These are phyloP conservation scores for Scheffersomyces lignosus DNA, from an alignment of 805 yeast species.

Conservation along the genomic window DNA sequence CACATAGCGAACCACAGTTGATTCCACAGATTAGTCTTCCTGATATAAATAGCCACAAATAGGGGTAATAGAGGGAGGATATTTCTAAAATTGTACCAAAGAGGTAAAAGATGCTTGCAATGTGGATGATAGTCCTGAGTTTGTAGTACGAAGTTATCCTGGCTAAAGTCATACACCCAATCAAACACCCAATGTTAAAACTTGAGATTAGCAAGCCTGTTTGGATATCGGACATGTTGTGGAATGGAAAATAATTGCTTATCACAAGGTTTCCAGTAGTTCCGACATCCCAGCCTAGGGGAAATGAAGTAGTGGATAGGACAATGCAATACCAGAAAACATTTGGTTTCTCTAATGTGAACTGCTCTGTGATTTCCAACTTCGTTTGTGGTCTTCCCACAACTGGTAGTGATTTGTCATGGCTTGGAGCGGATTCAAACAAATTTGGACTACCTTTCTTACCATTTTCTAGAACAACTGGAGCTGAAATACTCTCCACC, in stretches of 20 bases:
- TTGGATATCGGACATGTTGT: slow-evolving; percentile 8
- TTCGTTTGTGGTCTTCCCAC: too few relatives aligned
- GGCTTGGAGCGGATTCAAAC: too few relatives aligned
- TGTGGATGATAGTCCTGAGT: slow-evolving; percentile 11
- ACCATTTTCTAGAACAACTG: too few relatives aligned
- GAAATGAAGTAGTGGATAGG: slow-evolving; percentile 18
- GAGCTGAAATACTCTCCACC: too few relatives aligned
- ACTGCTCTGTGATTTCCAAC: too few relatives aligned
- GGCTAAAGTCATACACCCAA: slow-evolving; percentile 18
- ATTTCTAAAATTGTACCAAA: slow-evolving; percentile 18
- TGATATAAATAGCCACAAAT: slow-evolving; percentile 10
- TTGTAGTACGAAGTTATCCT: slow-evolving; percentile 6
- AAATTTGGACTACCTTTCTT: too few relatives aligned
- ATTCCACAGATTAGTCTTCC: slow-evolving; percentile 24
- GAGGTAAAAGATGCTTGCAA: slow-evolving; percentile 15
- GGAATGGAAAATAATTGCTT: slow-evolving; percentile 11
- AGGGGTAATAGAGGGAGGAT: slow-evolving; percentile 1
- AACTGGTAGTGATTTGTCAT: too few relatives aligned
- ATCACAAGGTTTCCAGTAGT: slow-evolving; percentile 16
- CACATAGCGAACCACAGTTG: slow-evolving; percentile 23
- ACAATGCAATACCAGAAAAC: slow-evolving; percentile 5
- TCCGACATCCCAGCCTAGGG: slow-evolving; percentile 29
- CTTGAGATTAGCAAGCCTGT: slow-evolving; percentile 20
- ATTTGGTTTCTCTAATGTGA: too few relatives aligned
- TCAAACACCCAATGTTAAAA: slow-evolving; percentile 24